Evolutionary conservation across 345 rosid species (phyloP).

Genomic region (Rhodomyrtus tomentosa): DNA sequence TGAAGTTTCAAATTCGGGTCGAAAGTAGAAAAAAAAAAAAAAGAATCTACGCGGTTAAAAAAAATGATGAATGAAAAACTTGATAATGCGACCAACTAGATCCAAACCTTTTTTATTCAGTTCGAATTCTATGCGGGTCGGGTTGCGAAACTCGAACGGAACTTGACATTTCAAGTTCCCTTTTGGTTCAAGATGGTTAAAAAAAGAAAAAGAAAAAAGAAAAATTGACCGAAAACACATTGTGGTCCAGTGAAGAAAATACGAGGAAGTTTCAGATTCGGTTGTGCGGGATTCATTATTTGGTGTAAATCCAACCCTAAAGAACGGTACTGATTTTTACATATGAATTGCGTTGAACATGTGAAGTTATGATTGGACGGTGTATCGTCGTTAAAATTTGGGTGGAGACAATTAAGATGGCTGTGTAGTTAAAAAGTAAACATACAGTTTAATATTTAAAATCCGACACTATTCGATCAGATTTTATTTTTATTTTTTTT

Average conservation of each 20-base stretch:
- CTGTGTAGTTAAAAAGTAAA: neutral
- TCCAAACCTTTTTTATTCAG: neutral
- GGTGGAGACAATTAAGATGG: neutral
- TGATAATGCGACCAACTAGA: neutral
- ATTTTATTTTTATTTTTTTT: no score
- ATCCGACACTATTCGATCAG: fast-evolving
- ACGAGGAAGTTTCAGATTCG: neutral
- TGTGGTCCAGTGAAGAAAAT: neutral
- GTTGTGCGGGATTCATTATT: neutral
- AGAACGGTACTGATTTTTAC: neutral
- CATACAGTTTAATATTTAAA: neutral
- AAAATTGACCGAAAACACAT: neutral
- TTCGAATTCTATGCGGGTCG: neutral
- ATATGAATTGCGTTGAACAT: neutral
- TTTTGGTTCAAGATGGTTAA: neutral
- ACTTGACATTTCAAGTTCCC: neutral
- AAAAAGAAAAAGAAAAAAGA: neutral
- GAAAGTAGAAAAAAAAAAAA: no score
- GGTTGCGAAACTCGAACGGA: neutral
- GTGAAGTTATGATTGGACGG: neutral
- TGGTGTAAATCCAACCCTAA: no score
- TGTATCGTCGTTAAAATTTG: neutral
- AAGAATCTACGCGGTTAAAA: neutral
- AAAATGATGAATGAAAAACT: neutral
- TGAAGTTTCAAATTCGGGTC: no score